phyloP scores from a whole-genome alignment of 345 rosid species.

The Lepidium sativum region DNA sequence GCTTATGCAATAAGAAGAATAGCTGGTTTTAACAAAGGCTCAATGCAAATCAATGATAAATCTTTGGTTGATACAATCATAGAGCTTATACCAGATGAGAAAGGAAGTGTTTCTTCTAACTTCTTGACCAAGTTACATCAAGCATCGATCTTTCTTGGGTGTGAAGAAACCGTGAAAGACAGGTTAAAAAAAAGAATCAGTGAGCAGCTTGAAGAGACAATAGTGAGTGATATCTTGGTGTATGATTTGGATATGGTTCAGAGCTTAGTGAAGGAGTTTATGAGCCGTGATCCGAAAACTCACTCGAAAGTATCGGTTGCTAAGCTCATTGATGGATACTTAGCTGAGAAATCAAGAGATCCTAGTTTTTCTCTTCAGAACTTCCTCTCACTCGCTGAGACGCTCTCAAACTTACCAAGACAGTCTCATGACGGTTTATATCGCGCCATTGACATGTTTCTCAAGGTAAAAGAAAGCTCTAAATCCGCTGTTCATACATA shows the following conservation, averaged over 20 bases:
- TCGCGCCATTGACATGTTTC: constrained; percentile 64
- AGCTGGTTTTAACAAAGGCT: constrained; percentile 50
- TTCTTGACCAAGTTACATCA: constrained; percentile 54
- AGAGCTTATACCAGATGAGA: constrained; percentile 45
- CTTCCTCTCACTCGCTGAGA: constrained; percentile 39
- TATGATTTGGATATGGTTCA: constrained; percentile 55
- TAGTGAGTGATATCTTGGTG: constrained; percentile 36
- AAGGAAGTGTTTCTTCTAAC: constrained; percentile 39
- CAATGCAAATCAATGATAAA: constrained; percentile 34
- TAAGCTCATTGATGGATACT: constrained; percentile 54
- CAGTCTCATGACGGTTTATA: constrained; percentile 54
- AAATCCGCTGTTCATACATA: neutral
- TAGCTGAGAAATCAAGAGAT: constrained; percentile 57
- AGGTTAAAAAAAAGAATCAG: constrained; percentile 38
- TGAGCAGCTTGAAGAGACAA: constrained; percentile 52
- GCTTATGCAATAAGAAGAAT: constrained; percentile 43
- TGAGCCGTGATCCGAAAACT: constrained; percentile 17
- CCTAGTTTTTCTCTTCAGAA: constrained; percentile 33
- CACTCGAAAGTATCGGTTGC: constrained; percentile 33
- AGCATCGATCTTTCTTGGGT: constrained; percentile 38
- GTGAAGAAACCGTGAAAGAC: constrained; percentile 39
- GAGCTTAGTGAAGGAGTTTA: constrained; percentile 40
- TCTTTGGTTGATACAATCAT: constrained; percentile 42
- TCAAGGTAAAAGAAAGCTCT: constrained; percentile 38
- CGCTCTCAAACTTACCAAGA: constrained; percentile 41